phyloP scores from a whole-genome alignment of 805 yeast species.

The Saturnispora kantuleensis region DNA sequence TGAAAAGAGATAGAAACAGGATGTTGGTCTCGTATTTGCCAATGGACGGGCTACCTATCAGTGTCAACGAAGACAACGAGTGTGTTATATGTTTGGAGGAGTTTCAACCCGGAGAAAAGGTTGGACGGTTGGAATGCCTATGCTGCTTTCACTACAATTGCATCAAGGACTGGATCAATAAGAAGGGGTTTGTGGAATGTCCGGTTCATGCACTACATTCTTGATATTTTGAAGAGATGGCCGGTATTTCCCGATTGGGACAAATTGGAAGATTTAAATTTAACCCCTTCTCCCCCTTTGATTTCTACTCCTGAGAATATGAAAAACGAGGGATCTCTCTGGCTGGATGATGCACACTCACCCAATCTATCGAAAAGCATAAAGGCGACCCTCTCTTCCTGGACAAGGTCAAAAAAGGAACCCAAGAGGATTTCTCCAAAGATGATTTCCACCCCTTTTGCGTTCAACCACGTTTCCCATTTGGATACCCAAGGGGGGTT shows the following conservation, averaged over 20 bases:
- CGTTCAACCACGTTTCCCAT: constrained; percentile 4
- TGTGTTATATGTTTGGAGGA: constrained; percentile 94
- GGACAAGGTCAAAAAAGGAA: background rate
- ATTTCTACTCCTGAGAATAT: background rate
- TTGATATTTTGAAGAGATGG: constrained; percentile 6
- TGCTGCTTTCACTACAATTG: constrained; percentile 91
- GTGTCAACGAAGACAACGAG: constrained; percentile 44
- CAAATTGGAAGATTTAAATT: background rate
- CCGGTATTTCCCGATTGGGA: constrained; percentile 4
- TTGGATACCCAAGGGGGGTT: background rate
- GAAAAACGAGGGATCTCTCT: background rate
- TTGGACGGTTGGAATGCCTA: constrained; percentile 86
- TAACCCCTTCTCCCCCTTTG: background rate
- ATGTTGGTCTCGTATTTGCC: constrained; percentile 74
- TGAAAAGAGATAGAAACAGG: constrained; percentile 50
- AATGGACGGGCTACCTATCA: constrained; percentile 23
- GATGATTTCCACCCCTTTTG: constrained; percentile 10
- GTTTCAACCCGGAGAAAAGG: constrained; percentile 73
- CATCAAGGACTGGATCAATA: constrained; percentile 82
- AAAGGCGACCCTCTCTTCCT: background rate
- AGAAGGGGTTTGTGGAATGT: constrained; percentile 78
- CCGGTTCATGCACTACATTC: constrained; percentile 62
- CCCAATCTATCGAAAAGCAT: background rate
- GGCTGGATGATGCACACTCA: constrained; percentile 1
- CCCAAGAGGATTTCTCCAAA: background rate